Evolutionary conservation across 2,329 filamentous ascomycete genomes (phyloP), one percentile per base, ranked within the genome.

Genomic region (Trichoderma semiorbis): DNA sequence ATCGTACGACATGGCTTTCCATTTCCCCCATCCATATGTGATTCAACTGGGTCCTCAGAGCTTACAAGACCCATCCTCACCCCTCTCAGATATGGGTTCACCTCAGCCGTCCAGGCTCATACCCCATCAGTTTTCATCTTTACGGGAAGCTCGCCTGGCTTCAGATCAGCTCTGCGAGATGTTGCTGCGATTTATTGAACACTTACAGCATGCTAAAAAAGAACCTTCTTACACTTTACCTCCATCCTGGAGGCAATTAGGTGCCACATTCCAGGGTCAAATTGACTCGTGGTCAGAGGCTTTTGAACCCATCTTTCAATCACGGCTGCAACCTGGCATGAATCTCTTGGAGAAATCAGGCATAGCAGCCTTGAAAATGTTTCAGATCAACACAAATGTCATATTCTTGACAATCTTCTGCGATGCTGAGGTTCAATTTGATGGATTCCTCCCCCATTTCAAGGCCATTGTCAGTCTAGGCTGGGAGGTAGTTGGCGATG

Each of bases 1-100:
- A 76, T 90, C 88, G 0, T 91, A 91, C 77, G 89, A 91, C 75
- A 88, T 91, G 88, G 89, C 89, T 36, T 91, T 91, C 76, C 89
- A 91, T 77, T 90, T 91, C 72, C 89, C 89, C 1, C 84, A 88
- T 34, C 88, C 89, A 1, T 89, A 86, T 70, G 88, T 90, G 7
- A 87, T 91, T 72, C 84, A 84, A 7, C 85, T 73, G 73, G 80
- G 60, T 69, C 75, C 72, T 76, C 81, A 60, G 77, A 81, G 74
- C 74, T 83, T 7, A 74, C 79, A 11, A 30, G 69, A 60, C 24
- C 70, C 73, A 24, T 66, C 72, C 11, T 66, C 70, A 24, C 83
- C 86, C 1, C 78, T 80, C 3, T 84, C 85, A 1, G 83, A 86
- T 8, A 80, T 76, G 8, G 80, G 80, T 47, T 84, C 85, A 1